Conservation (phyloP, 2,329 filamentous ascomycete genomes). For the Exophiala bonariae region DNA sequence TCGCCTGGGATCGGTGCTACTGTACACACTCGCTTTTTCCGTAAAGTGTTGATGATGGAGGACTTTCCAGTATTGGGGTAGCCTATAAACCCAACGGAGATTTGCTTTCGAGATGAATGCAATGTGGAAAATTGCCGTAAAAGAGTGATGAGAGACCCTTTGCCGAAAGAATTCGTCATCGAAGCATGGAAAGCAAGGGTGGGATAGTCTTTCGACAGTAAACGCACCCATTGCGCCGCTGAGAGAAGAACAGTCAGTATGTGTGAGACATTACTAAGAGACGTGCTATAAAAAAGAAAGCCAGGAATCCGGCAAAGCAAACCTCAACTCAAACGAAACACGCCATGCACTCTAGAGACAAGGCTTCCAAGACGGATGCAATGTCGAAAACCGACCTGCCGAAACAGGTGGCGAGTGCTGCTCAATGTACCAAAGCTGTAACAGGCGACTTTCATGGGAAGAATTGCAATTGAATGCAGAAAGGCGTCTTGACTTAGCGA, state of each 20-base stretch:
- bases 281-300: conserved; percentile 65
- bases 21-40: conserved; percentile 90
- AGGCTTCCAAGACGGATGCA: conserved; percentile 83
- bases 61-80: conserved; percentile 96
- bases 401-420: conserved; percentile 60
- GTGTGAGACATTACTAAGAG: conserved; percentile 99
- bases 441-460: conserved; percentile 84
- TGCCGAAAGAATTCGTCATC: conserved; percentile 95
- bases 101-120: conserved; percentile 88
- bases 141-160: conserved; percentile 88
- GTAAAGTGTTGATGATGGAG: conserved; percentile 92
- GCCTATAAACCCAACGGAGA: conserved; percentile 84
- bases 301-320: conserved; percentile 62
- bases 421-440: conserved; percentile 98
- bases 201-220: conserved; percentile 85
- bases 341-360: conserved; percentile 71
- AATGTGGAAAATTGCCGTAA: conserved; percentile 89
- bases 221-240: conserved; percentile 84
- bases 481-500: conserved; percentile 89
- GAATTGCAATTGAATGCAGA: conserved; percentile 58
- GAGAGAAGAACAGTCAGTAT: conserved; percentile 49
- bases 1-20: conserved; percentile 94
- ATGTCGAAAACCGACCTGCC: conserved; percentile 18
- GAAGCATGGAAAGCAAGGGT: conserved; percentile 93
- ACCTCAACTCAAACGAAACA: conserved; percentile 98